These are phyloP conservation scores for Arthrobotrys pseudoclavata DNA, from an alignment of 2,329 filamentous ascomycete genomes.

Conservation along the genomic window DNA sequence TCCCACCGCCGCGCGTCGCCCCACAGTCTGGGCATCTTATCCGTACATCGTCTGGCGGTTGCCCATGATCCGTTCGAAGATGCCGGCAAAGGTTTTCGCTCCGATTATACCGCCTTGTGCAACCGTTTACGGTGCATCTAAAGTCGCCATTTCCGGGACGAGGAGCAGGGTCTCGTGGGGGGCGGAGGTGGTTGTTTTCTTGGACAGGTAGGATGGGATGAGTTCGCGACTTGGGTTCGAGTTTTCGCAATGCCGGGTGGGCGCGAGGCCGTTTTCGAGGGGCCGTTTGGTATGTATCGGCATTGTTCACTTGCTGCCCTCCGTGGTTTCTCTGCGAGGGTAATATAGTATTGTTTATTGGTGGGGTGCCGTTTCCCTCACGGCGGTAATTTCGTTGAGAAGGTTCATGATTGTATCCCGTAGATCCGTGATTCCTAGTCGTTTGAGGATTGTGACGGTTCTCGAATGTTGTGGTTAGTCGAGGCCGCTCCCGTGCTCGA, in stretches of 20 bases:
- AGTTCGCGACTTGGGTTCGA: not conserved
- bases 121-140: not conserved
- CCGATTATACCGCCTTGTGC: not conserved
- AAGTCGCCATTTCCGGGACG: not conserved
- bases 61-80: not conserved
- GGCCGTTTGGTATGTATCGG: not conserved
- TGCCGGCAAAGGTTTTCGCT: slow-evolving; percentile 10
- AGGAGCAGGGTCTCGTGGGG: not conserved
- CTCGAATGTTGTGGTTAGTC: not conserved
- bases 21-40: not conserved
- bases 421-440: not conserved
- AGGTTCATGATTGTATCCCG: not conserved
- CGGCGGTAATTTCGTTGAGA: not conserved
- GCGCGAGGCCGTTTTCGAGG: not conserved
- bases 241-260: not conserved
- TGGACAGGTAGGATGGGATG: not conserved
- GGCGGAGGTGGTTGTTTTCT: not conserved
- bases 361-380: not conserved
- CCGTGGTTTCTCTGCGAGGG: not conserved
- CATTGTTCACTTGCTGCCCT: not conserved
- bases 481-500: not conserved
- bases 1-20: not conserved
- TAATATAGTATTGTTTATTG: not conserved
- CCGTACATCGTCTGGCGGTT: not conserved
- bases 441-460: not conserved